phyloP scores from a whole-genome alignment of 2,329 filamentous ascomycete genomes.

The Hypocrella siamensis region DNA sequence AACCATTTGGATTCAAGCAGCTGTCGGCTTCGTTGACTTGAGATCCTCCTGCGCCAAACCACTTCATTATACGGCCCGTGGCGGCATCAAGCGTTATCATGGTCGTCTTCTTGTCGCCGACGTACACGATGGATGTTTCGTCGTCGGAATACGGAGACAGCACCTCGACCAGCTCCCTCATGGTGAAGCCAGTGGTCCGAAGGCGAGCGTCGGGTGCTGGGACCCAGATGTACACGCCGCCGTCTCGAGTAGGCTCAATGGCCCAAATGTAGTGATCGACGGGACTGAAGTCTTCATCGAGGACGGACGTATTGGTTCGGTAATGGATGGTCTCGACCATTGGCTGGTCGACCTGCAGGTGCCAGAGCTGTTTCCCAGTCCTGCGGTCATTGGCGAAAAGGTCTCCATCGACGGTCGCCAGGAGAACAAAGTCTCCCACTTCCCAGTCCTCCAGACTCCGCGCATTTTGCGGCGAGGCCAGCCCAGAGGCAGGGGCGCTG shows the following conservation, averaged over 20 bases:
- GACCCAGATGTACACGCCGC: conserved; percentile 73
- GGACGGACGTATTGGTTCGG: conserved; percentile 47
- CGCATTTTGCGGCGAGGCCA: conserved; percentile 79
- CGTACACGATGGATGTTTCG: conserved; percentile 64
- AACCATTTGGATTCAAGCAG: conserved; percentile 53
- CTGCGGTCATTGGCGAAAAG: conserved; percentile 82
- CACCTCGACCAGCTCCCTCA: conserved; percentile 79
- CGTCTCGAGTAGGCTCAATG: conserved; percentile 79
- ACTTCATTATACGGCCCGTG: conserved; percentile 67
- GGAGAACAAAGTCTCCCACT: conserved; percentile 98
- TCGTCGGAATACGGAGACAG: conserved; percentile 61
- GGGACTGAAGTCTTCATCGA: conserved; percentile 42
- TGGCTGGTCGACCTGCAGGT: conserved; percentile 65
- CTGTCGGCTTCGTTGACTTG: conserved; percentile 56
- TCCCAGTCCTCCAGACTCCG: conserved; percentile 98
- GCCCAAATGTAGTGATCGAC: conserved; percentile 90
- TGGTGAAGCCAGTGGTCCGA: conserved; percentile 52
- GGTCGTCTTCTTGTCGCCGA: conserved; percentile 77
- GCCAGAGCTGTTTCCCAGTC: conserved; percentile 74
- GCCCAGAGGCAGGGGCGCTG: conserved; percentile 44
- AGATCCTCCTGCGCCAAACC: conserved; percentile 61
- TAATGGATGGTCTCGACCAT: conserved; percentile 86
- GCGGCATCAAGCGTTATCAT: conserved; percentile 80
- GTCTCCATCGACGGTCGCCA: conserved; percentile 98
- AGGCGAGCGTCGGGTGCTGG: conserved; percentile 45